Base-by-base conservation (phyloP, 2,329 filamentous ascomycete species). In the Herpotrichia juniperi region DNA sequence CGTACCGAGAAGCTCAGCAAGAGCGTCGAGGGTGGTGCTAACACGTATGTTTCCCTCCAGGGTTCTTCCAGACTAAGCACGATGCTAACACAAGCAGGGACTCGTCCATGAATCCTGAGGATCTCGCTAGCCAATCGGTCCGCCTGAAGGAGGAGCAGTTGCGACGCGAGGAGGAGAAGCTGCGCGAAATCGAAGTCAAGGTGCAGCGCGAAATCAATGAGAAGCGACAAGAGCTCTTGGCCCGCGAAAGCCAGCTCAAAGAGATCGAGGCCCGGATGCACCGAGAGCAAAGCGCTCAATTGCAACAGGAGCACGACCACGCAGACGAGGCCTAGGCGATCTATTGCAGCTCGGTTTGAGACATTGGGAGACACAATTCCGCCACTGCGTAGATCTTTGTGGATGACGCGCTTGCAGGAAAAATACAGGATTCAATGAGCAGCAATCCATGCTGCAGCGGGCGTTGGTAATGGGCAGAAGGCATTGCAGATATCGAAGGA, bases 1-100 rank as follows among this genome's bases (percentile, higher is more conserved):
- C 92, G 94, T 91, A 99, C 94, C 72, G 94, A 99, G 90, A 97
- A 97, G 83, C 90, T 99, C 69, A 96, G 91, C 83, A 99, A 97
- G 91, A 97, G 92, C 75, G 94, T 99, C 66, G 93, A 97, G 74
- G 91, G 91, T 76, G 90, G 90, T 79, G 84, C 87, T 78, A 85
- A 87, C 85, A 86, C 87, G 92, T 96, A 90, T 67, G 92, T 91
- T 54, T 8, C 19, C 40, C 40, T 31, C 31, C 35, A 10, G 17
- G 16, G 16, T 40, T 6, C 14, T 14, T 16, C 30, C 11, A 8
- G 2, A 25, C 17, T 16, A 8, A 34, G n/a, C 30, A 21, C 8
- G 16, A 28, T 54, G 48, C 68, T 71, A 64, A 72, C 53, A 31
- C 35, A 57, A 64, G 31, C 65, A 80, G 80, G 64, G 90, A 93